Evolutionary conservation across 768 basidiomycete genomes (phyloP).

Genomic region (Scleroderma citrinum): DNA sequence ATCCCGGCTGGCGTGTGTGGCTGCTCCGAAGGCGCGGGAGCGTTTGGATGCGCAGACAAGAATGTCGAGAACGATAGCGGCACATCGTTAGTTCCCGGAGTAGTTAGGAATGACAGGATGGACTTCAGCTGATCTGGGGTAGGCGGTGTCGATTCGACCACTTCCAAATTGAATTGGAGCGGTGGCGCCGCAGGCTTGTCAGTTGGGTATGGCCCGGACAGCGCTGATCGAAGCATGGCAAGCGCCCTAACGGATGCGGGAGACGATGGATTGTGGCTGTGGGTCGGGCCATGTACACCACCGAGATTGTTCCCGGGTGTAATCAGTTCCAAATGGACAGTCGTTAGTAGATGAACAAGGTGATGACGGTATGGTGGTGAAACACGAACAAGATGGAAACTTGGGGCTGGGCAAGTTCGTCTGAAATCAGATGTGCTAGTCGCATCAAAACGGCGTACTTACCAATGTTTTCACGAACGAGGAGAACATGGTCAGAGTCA

Average conservation of each 20-base stretch:
- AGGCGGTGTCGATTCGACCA: conserved; percentile 59
- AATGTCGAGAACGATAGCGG: conserved; percentile 32
- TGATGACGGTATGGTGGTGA: neutral
- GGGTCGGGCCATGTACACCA: neutral
- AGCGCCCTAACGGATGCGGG: conserved; percentile 62
- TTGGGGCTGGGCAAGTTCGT: too few species aligned
- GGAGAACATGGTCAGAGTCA: conserved; percentile 28
- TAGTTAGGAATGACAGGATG: conserved; percentile 53
- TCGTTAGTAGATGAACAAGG: conserved; percentile 8
- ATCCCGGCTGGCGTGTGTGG: conserved; percentile 42
- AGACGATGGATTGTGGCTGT: conserved; percentile 60
- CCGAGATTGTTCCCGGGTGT: too few species aligned
- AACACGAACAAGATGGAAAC: conserved; percentile 59
- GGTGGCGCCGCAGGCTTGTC: conserved; percentile 40
- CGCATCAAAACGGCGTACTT: conserved; percentile 9
- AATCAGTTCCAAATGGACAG: neutral
- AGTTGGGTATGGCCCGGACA: conserved; percentile 59
- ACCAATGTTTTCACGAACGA: conserved; percentile 33
- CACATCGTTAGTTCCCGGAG: conserved; percentile 27
- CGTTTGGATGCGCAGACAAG: conserved; percentile 57
- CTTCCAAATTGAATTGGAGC: conserved; percentile 64
- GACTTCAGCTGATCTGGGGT: conserved; percentile 63
- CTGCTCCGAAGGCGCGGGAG: conserved; percentile 30
- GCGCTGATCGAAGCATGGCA: conserved; percentile 49
- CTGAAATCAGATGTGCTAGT: too few species aligned